Evolutionary conservation across 1,139 yeast genomes (phyloP).

Genomic region (Yamadazyma taylorii): DNA sequence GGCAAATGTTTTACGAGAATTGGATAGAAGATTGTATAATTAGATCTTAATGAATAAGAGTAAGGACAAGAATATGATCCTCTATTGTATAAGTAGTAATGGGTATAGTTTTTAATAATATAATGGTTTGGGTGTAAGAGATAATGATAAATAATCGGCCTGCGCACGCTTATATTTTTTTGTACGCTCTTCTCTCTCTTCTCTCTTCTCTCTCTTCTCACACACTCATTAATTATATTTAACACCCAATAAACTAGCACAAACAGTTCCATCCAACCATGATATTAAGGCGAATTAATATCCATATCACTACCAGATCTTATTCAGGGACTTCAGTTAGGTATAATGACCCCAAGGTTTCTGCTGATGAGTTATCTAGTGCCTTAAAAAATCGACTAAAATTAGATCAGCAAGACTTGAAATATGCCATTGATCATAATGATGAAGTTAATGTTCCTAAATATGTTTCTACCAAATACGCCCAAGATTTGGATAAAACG

Average conservation of each 20-base stretch:
- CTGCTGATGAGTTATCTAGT: slow-evolving; percentile 12
- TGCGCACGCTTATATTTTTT: too few species aligned
- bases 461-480: slow-evolving; percentile 4
- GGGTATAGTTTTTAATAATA: too few species aligned
- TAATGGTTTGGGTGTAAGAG: too few species aligned
- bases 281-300: slow-evolving; percentile 1
- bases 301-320: neutral
- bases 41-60: slow-evolving; percentile 18
- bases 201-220: too few species aligned
- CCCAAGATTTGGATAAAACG: slow-evolving; percentile 6
- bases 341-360: slow-evolving; percentile 7
- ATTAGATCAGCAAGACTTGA: slow-evolving; percentile 9
- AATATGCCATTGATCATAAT: slow-evolving; percentile 6
- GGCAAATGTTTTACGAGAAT: slow-evolving; percentile 76
- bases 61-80: too few species aligned
- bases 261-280: neutral
- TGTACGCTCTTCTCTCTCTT: too few species aligned
- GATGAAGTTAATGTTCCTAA: slow-evolving; percentile 8
- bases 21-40: slow-evolving; percentile 67
- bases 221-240: too few species aligned
- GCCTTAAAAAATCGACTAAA: slow-evolving; percentile 13
- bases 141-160: too few species aligned
- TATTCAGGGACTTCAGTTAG: neutral
- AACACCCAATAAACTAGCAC: too few species aligned
- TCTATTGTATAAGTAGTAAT: neutral